Evolutionary conservation across 2,329 filamentous ascomycete species (phyloP).

Genomic region (Ophiostoma populinum): DNA sequence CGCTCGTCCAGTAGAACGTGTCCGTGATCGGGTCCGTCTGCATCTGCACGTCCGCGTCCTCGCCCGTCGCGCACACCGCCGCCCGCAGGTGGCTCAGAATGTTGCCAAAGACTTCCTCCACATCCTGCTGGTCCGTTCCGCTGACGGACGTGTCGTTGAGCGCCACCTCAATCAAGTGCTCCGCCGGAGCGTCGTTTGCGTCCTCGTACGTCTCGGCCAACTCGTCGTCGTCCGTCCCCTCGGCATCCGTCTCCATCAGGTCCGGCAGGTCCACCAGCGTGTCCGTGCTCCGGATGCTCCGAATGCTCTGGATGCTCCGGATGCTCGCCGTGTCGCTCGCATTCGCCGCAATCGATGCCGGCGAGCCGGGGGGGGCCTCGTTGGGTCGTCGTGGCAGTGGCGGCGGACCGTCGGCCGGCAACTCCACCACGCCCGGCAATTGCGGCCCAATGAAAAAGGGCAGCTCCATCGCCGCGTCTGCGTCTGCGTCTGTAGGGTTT

Average conservation of each 20-base stretch:
- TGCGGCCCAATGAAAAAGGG: no score
- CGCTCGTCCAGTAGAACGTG: slow-evolving; percentile 45
- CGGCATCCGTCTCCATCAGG: not conserved
- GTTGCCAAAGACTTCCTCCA: slow-evolving; percentile 87
- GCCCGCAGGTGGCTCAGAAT: slow-evolving; percentile 82
- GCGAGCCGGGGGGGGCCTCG: no score
- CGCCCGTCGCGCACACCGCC: slow-evolving; percentile 56
- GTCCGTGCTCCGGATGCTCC: not conserved
- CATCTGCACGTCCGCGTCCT: slow-evolving; percentile 45
- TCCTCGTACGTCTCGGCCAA: not conserved
- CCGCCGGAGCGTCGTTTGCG: slow-evolving; percentile 15
- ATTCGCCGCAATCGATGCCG: not conserved
- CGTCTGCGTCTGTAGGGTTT: no score
- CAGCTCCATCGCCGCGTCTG: no score
- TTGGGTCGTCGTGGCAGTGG: no score
- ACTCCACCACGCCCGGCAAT: no score
- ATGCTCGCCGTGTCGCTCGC: no score
- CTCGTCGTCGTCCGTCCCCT: not conserved
- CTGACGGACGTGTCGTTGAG: slow-evolving; percentile 29
- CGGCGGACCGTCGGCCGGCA: no score
- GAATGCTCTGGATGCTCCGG: not conserved
- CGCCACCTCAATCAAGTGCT: slow-evolving; percentile 27
- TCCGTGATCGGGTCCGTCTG: slow-evolving; percentile 69
- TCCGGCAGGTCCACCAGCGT: no score
- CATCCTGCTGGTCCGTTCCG: slow-evolving; percentile 69